Evolutionary conservation across 352 stramenopile species (phyloP).

Genomic region (Globisporangium carolinianum): DNA sequence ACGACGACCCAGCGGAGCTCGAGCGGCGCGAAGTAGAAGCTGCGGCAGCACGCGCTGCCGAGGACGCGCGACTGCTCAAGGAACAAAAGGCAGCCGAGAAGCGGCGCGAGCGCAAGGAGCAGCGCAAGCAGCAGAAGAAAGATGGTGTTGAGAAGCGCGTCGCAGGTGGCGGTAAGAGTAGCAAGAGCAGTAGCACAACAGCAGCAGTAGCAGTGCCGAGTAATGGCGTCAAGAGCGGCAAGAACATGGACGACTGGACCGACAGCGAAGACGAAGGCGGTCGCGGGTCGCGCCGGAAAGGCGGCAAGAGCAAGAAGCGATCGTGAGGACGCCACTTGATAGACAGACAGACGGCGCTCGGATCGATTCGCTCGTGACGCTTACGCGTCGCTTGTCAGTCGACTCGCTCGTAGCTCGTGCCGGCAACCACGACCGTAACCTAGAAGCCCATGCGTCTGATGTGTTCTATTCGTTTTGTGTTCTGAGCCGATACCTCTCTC

Average conservation of each 20-base stretch:
- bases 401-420: too few relatives aligned
- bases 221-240: not conserved
- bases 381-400: too few relatives aligned
- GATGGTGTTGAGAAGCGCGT: constrained; percentile 71
- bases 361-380: too few relatives aligned
- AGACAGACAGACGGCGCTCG: too few relatives aligned
- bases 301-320: constrained; percentile 15
- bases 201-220: not conserved
- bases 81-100: constrained; percentile 76
- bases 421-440: constrained; percentile 1
- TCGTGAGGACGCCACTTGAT: not conserved
- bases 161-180: constrained; percentile 16
- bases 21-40: constrained; percentile 29
- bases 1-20: constrained; percentile 5
- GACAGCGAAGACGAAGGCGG: constrained; percentile 12
- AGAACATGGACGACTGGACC: not conserved
- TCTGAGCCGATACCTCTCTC: not conserved
- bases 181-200: constrained; percentile 38
- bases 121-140: constrained; percentile 78
- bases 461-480: not conserved
- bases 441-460: constrained; percentile 1
- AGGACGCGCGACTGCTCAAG: constrained; percentile 55
- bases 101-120: constrained; percentile 70
- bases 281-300: constrained; percentile 10
- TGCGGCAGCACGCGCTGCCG: constrained; percentile 32